phyloP scores from a whole-genome alignment of 2,329 filamentous ascomycete species.

The Colletotrichum tabaci region DNA sequence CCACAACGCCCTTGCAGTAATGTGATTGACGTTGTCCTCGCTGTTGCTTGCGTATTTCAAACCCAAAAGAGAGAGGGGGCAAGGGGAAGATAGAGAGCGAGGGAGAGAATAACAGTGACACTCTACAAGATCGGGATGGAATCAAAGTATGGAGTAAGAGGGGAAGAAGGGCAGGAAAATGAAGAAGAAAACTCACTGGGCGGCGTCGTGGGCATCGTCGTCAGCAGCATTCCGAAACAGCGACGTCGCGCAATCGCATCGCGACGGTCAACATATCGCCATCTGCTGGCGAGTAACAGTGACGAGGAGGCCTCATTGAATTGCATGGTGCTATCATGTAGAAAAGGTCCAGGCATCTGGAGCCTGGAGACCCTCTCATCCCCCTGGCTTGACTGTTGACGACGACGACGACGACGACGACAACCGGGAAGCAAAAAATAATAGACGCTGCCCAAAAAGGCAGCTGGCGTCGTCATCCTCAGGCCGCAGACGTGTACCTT shows the following conservation, averaged over 20 bases:
- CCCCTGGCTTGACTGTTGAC: background rate
- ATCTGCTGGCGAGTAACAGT: slow-evolving; percentile 21
- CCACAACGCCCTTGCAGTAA: background rate
- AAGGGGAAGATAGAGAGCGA: background rate
- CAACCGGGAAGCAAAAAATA: background rate
- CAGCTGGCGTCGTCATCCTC: slow-evolving; percentile 42
- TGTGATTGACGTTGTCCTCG: slow-evolving; percentile 2
- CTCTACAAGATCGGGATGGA: too few relatives aligned
- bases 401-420: too few relatives aligned
- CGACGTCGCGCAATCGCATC: slow-evolving; percentile 21
- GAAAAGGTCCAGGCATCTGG: too few relatives aligned
- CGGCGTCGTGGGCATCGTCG: slow-evolving; percentile 29
- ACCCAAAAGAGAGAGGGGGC: background rate
- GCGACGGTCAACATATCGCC: slow-evolving; percentile 27
- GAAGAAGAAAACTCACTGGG: background rate
- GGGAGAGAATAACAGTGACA: background rate
- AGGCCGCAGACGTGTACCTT: slow-evolving; percentile 33
- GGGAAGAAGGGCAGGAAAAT: background rate
- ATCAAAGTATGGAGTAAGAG: background rate
- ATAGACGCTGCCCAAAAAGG: slow-evolving; percentile 25
- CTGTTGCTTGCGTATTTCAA: background rate
- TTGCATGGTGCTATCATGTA: background rate
- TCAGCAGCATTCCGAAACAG: slow-evolving; percentile 29
- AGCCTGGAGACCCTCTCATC: background rate
- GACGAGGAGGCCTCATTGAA: slow-evolving; percentile 18